A percentile compares a stretch with the other conserved stretches of the same genome.
Conservation (phyloP, 1,284 basidiomycete genomes). For the Cutaneotrichosporon daszewskae region DNA sequence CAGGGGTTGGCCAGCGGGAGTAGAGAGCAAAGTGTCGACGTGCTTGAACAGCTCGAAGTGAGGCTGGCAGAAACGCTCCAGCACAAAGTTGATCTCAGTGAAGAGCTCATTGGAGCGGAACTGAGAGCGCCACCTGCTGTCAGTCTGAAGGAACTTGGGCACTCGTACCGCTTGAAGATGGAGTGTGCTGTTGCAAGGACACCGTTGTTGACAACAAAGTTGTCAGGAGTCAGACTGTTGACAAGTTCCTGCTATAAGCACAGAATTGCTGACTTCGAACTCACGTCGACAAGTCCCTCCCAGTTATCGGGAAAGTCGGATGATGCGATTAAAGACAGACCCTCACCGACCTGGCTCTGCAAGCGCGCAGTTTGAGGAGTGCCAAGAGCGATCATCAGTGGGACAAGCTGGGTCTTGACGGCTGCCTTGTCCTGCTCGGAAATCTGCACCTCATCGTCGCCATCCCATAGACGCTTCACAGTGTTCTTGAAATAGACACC, state of each 20-base stretch:
- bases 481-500: constrained; percentile 86
- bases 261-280: no score
- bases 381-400: constrained; percentile 53
- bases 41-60: constrained; percentile 75
- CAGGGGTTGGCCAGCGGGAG: constrained; percentile 37
- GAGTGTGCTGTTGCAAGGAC: constrained; percentile 92
- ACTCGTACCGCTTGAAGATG: constrained; percentile 66
- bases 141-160: neutral
- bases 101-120: constrained; percentile 84
- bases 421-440: constrained; percentile 46
- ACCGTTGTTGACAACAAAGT: constrained; percentile 81
- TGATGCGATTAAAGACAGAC: constrained; percentile 77
- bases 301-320: constrained; percentile 81
- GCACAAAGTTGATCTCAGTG: constrained; percentile 86
- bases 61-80: constrained; percentile 73
- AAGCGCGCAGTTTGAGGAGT: constrained; percentile 43
- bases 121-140: constrained; percentile 70
- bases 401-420: constrained; percentile 53
- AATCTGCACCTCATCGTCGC: constrained; percentile 47
- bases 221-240: constrained; percentile 63
- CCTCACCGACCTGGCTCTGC: constrained; percentile 76
- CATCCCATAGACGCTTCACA: constrained; percentile 73
- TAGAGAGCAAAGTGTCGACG: constrained; percentile 50
- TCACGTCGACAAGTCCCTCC: constrained; percentile 76
- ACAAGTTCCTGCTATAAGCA: constrained; percentile 66